Base-by-base conservation (phyloP, 2,329 filamentous ascomycete species). In the Domatiomyces globalis region DNA sequence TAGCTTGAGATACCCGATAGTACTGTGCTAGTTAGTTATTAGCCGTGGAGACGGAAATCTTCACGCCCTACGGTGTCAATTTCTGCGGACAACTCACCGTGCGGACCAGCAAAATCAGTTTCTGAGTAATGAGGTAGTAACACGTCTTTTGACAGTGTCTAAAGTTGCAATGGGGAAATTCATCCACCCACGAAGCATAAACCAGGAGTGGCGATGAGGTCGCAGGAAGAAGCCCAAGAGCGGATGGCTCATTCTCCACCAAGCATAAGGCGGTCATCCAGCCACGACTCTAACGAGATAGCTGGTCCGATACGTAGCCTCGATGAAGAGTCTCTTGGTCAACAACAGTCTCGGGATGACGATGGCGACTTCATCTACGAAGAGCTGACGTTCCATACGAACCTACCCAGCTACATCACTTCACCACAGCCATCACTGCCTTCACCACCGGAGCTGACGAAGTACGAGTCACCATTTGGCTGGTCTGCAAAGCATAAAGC, bases 401-500 rank as follows among this genome's bases (percentile, higher is more conserved):
- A 71, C 12, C 62, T 84, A 1, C 79, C 80, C 1, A 66, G 68
- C 2, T 67, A 69, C 51, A 17, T 66, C 51, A 60, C 62, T 52
- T 53, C 63, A 52, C 56, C 65, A 59, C 53, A 66, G 49, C 50
- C 59, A 2, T 60, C 62, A 17, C 60, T 65, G 39, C 61, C 63
- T 7, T 55, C 70, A n/a, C 65, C 75, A 1, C 86, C 85, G 3
- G 73, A 87, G 63, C 76, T 94, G 22, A 73, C 71, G 33, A 72
- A 75, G 52, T 94, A 80, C 61, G 70, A 66, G 1, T 82, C 85
- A 8, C 89, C 89, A 0, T 81, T 87, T 57, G 71, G 75, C 8
- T 94, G 88, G 87, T 78, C 84, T 0, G 63, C 70, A 51, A 71
- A 71, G 45, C 79, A 81, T 54, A 95, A 95, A 65, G 74, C 73